phyloP scores from a whole-genome alignment of 441 rosid genomes.

The Bocquillonia castaneifolia region DNA sequence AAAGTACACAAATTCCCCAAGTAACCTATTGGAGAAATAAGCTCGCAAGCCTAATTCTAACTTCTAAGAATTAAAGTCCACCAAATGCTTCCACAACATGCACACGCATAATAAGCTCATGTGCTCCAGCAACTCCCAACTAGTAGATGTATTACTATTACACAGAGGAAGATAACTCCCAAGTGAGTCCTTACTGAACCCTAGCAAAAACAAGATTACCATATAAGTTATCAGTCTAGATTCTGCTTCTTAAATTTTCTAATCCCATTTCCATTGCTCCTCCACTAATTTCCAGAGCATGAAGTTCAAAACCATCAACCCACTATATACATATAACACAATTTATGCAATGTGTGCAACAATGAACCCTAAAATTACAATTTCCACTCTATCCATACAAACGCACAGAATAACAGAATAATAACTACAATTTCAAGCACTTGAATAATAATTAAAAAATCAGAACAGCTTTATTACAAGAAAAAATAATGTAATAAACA shows the following conservation, averaged over 20 bases:
- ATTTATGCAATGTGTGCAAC: too few species aligned
- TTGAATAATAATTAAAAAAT: too few species aligned
- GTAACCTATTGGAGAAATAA: not conserved
- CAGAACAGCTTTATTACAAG: too few species aligned
- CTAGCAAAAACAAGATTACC: not conserved
- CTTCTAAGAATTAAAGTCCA: not conserved
- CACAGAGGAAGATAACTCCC: not conserved
- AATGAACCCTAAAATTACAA: not conserved
- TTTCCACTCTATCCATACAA: too few species aligned
- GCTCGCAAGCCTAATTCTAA: not conserved
- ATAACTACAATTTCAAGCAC: too few species aligned
- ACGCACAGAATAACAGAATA: too few species aligned
- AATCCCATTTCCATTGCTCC: not conserved
- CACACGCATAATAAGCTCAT: not conserved
- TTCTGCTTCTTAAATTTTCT: too few species aligned
- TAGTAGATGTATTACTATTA: not conserved
- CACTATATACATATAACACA: too few species aligned
- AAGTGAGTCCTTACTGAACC: not conserved
- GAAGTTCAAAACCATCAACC: too few species aligned
- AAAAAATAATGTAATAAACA: not conserved
- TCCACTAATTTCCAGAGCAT: not conserved
- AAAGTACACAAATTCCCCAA: not conserved
- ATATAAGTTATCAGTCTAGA: not conserved
- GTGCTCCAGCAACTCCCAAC: not conserved
- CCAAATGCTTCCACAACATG: not conserved